Conservation (phyloP, 1,284 basidiomycete species). For the Cerioporus squamosus region DNA sequence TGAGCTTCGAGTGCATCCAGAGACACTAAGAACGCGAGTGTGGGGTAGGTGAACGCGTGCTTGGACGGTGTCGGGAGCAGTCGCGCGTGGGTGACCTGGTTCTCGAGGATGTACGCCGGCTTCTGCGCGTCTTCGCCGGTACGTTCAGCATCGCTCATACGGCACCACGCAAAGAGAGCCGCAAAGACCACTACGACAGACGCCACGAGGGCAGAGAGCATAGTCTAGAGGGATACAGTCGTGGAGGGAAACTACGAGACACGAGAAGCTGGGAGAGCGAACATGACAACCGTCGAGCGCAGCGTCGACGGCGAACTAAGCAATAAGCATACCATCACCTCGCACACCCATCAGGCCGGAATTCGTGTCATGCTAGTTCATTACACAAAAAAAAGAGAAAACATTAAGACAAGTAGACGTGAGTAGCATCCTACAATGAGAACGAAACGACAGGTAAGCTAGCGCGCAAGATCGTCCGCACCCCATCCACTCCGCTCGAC, state of each 20-base stretch:
- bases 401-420: conserved; percentile 23
- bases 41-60: conserved; percentile 70
- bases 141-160: conserved; percentile 39
- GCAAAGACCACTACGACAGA: neutral
- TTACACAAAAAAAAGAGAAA: conserved; percentile 18
- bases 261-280: neutral
- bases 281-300: neutral
- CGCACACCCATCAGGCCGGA: neutral
- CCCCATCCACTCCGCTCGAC: conserved; percentile 11
- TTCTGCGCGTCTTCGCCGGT: conserved; percentile 20
- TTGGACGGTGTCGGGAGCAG: conserved; percentile 54
- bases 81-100: conserved; percentile 60
- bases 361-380: conserved; percentile 18
- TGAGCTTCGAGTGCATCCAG: conserved; percentile 59
- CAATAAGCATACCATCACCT: no score
- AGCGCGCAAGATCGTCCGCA: conserved; percentile 14
- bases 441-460: conserved; percentile 13
- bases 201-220: neutral
- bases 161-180: neutral
- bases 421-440: conserved; percentile 24
- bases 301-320: conserved; percentile 17
- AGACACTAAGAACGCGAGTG: conserved; percentile 63
- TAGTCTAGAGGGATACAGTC: conserved; percentile 29
- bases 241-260: neutral
- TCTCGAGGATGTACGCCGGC: conserved; percentile 51